Percentiles rank a stretch among this genome's conserved stretches.
Conservation (phyloP, 1,284 basidiomycete species). For the Naganishia albida region DNA sequence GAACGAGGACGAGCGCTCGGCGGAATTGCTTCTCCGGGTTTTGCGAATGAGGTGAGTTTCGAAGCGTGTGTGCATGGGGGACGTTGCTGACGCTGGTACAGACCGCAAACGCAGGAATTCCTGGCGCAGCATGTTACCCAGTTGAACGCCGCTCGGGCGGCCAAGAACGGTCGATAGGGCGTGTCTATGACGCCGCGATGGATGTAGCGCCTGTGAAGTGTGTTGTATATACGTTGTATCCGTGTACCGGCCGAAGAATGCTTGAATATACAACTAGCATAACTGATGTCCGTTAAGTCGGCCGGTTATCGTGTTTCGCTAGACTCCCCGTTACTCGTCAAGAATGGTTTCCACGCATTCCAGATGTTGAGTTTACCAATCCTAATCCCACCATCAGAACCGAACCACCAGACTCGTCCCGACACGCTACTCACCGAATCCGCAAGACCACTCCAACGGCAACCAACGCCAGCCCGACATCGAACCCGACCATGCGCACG, state of each 20-base stretch:
- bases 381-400: background rate
- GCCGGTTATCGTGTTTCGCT: background rate
- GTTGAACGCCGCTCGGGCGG: conserved; percentile 37
- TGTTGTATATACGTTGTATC: too few species aligned
- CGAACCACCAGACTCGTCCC: background rate
- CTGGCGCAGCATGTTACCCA: conserved; percentile 39
- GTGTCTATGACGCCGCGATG: too few species aligned
- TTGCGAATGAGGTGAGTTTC: conserved; percentile 47
- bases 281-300: too few species aligned
- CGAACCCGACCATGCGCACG: conserved; percentile 44
- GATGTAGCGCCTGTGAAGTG: too few species aligned
- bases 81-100: background rate
- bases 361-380: conserved; percentile 25
- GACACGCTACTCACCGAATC: conserved; percentile 39
- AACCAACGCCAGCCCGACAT: conserved; percentile 45
- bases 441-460: conserved; percentile 42
- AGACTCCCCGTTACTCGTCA: background rate
- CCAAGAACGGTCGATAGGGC: conserved; percentile 12
- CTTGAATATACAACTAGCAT: background rate
- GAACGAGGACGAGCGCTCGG: conserved; percentile 45
- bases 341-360: conserved; percentile 20
- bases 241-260: background rate
- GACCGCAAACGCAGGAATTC: conserved; percentile 34
- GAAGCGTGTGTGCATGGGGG: too few species aligned
- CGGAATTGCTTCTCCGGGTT: conserved; percentile 51